Evolutionary conservation across 2,329 filamentous ascomycete species (phyloP).

Genomic region (Phialophora expanda): DNA sequence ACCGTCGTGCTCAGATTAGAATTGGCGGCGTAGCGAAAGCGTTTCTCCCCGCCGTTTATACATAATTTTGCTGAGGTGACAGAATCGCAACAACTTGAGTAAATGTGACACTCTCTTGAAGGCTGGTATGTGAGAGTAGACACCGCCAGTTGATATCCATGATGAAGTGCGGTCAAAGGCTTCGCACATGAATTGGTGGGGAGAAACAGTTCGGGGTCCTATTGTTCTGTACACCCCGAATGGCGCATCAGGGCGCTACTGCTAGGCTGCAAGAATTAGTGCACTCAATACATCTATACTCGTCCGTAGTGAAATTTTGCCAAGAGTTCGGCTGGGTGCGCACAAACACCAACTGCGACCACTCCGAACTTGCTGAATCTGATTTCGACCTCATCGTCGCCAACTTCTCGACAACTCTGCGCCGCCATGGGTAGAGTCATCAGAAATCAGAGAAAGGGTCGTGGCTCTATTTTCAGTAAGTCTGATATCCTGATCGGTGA

Average conservation of each 20-base stretch:
- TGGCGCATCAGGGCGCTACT: background rate
- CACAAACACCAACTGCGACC: slow-evolving; percentile 3
- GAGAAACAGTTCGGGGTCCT: background rate
- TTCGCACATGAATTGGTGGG: background rate
- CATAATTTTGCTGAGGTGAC: too few relatives aligned
- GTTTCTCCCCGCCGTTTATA: too few relatives aligned
- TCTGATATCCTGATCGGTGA: background rate
- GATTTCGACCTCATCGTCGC: slow-evolving; percentile 15
- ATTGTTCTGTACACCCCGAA: background rate
- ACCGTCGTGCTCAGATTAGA: too few relatives aligned
- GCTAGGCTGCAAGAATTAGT: background rate
- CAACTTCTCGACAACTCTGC: slow-evolving; percentile 28
- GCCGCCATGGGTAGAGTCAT: slow-evolving; percentile 70
- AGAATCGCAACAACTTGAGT: too few relatives aligned
- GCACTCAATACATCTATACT: background rate
- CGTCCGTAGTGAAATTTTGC: background rate
- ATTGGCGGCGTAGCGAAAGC: too few relatives aligned
- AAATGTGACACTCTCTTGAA: too few relatives aligned
- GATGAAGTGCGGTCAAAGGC: too few relatives aligned
- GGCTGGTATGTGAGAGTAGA: too few relatives aligned
- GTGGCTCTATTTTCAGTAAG: slow-evolving; percentile 76
- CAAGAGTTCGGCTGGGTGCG: background rate
- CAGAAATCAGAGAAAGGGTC: slow-evolving; percentile 77
- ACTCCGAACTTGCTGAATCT: slow-evolving; percentile 2
- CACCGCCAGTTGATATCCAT: too few relatives aligned